Evolutionary conservation across 768 basidiomycete species (phyloP), one percentile per base, ranked within the genome.

Genomic region (Mycena maculata): DNA sequence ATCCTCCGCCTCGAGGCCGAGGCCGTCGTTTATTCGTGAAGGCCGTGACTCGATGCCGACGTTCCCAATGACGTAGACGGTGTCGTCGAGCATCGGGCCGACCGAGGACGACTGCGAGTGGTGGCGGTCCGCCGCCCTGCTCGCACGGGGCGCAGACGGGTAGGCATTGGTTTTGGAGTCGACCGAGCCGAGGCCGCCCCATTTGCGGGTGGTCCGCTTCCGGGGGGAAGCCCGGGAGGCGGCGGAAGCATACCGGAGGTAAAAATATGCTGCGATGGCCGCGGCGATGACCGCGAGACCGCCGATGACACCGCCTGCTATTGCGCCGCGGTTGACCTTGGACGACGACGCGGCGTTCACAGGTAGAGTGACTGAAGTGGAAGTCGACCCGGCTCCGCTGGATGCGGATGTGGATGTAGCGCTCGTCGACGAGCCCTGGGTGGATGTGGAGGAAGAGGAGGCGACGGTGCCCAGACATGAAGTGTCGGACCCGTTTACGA

Each of bases 261-360:
- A 68, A 55, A 68, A 68, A 61, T 47, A 68, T 52, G 67, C 67
- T 9, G 78, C 72, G 18, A 79, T 71, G 23, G 84, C 67, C 6
- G 67, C 69, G 30, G 77, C 70, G 10, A 81, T 45, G 33, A 87
- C 59, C 16, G 76, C 83, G 3, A 82, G 71, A 2, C 80, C 85
- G 6, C 86, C 89, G 4, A 90, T 68, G 22, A 85, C 81, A 27
- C 84, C 84, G 2, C 89, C 90, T 7, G 81, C 83, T 28, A 91
- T 85, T 10, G 81, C 79, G 0, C 82, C 84, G 1, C 77, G 75
- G 41, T 83, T 83, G 9, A 76, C 72, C 5, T 72, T 65, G 18
- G 79, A 67, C 20, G 78, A 73, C 20, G 78, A 73, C 9, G 74
- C 53, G 7, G 76, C 62, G 5, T 76, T 52, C 27, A 71, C 74